These are phyloP conservation scores for Apiospora koreana DNA, from an alignment of 2,329 filamentous ascomycete genomes.

Conservation along the genomic window DNA sequence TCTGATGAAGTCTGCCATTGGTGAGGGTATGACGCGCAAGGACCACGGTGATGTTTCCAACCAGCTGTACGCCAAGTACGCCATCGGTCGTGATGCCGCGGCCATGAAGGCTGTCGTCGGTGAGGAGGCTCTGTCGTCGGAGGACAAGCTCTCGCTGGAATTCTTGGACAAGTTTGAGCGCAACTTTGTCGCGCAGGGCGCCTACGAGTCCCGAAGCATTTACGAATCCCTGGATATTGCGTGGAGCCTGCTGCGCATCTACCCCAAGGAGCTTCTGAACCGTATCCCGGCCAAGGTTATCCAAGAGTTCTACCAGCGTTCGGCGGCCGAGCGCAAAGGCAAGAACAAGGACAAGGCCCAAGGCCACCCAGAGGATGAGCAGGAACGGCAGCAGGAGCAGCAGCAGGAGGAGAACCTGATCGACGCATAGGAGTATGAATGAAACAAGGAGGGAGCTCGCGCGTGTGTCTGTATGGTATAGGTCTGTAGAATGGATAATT, in stretches of 20 bases:
- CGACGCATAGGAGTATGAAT: slow-evolving; percentile 47
- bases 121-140: slow-evolving; percentile 91
- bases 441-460: neutral
- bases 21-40: slow-evolving; percentile 92
- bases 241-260: slow-evolving; percentile 95
- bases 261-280: slow-evolving; percentile 97
- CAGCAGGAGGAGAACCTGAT: slow-evolving; percentile 60
- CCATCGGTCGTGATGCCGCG: slow-evolving; percentile 96
- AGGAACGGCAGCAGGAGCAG: slow-evolving; percentile 38
- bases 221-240: slow-evolving; percentile 94
- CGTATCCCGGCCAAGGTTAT: slow-evolving; percentile 84
- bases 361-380: slow-evolving; percentile 37
- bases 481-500: slow-evolving; percentile 12
- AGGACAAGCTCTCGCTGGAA: slow-evolving; percentile 97
- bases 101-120: slow-evolving; percentile 99
- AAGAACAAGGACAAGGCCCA: slow-evolving; percentile 48
- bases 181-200: slow-evolving; percentile 87
- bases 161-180: slow-evolving; percentile 99
- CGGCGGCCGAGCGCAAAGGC: slow-evolving; percentile 61
- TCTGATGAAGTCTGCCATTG: slow-evolving; percentile 99
- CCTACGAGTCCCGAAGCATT: slow-evolving; percentile 90
- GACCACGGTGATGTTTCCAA: slow-evolving; percentile 99
- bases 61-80: slow-evolving; percentile 99
- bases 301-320: slow-evolving; percentile 79
- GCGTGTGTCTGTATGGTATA: slow-evolving; percentile 9